Base-by-base conservation (phyloP, 2,329 filamentous ascomycete genomes). In the Aspergillus ochraceoroseus region DNA sequence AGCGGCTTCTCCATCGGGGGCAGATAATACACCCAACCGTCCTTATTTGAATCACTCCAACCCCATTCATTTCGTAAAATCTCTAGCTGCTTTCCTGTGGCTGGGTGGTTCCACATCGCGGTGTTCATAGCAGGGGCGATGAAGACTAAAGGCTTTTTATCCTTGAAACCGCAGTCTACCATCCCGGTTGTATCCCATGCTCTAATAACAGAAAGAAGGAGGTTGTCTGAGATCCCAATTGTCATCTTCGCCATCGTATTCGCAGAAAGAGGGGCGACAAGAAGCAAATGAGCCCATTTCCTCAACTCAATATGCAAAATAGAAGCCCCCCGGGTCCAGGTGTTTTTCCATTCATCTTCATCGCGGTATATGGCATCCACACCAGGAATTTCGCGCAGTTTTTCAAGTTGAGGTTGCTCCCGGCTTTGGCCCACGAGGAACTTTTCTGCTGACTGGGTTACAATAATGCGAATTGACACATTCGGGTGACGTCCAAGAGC, bases 241-340 rank as follows among this genome's bases (percentile, higher is more conserved):
- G 78, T 77, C 49, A 96, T 77, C 66, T 94, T 95, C 5, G 88
- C 90, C 57, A 96, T 71, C 3, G 80, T 81, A 57, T 95, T 95
- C 8, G 90, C 89, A 41, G 79, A 84, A 44, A 95, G 65, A 0
- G 90, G 90, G 7, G 84, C 85, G 44, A 95, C 75, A 11, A 90
- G 74, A 55, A 95, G 72, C 2, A 94, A 56, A 61, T 95, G 76
- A 0, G 87, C 87, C 89, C 85, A 85, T 47, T 84, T 74, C 19
- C 89, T 73, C 39, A 95, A 69, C 63, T 94, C 87, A 53, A 98
- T 96, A 59, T 98, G 92, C 41, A 96, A 67, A 32, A 98, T 94
- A 2, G 74, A 73, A n/a, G 77, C 77, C 3, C 84, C 86, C 2
- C 89, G 75, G 14, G 73, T 76, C 90, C 90, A 96, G 0, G 85